A percentile compares a stretch with the other conserved stretches of the same genome.
Evolutionary conservation across 1,284 basidiomycete genomes (phyloP).

Genomic region (Blastosporella zonata): DNA sequence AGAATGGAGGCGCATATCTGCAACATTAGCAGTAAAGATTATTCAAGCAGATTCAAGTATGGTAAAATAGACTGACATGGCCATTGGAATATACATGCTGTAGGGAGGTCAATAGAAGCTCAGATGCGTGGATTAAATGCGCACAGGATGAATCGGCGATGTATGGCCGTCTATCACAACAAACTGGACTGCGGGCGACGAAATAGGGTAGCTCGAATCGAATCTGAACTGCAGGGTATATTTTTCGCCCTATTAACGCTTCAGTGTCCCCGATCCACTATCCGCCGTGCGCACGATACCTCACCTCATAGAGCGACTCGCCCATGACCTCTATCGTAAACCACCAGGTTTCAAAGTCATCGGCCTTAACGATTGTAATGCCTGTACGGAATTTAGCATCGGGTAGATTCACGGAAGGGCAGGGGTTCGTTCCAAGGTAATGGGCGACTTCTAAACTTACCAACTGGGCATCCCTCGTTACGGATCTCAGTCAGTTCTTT

Average conservation of each 20-base stretch:
- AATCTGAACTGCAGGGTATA: conserved; percentile 78
- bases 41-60: neutral
- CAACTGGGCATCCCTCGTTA: conserved; percentile 68
- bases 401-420: neutral
- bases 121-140: conserved; percentile 22
- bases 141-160: conserved; percentile 72
- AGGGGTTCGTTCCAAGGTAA: conserved; percentile 1
- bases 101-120: conserved; percentile 17
- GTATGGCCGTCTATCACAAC: conserved; percentile 59
- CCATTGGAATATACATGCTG: conserved; percentile 86
- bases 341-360: conserved; percentile 72
- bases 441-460: conserved; percentile 34
- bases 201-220: conserved; percentile 74
- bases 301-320: conserved; percentile 65
- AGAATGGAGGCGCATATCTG: conserved; percentile 85
- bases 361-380: conserved; percentile 65
- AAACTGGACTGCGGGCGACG: conserved; percentile 80
- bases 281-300: neutral
- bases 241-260: conserved; percentile 55
- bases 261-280: conserved; percentile 21
- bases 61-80: conserved; percentile 50
- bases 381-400: conserved; percentile 38
- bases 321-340: conserved; percentile 78
- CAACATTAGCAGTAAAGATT: conserved; percentile 1
- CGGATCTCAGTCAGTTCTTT: conserved; percentile 76